phyloP scores from a whole-genome alignment of 2,329 filamentous ascomycete genomes.

The Elsinoe arachidis region DNA sequence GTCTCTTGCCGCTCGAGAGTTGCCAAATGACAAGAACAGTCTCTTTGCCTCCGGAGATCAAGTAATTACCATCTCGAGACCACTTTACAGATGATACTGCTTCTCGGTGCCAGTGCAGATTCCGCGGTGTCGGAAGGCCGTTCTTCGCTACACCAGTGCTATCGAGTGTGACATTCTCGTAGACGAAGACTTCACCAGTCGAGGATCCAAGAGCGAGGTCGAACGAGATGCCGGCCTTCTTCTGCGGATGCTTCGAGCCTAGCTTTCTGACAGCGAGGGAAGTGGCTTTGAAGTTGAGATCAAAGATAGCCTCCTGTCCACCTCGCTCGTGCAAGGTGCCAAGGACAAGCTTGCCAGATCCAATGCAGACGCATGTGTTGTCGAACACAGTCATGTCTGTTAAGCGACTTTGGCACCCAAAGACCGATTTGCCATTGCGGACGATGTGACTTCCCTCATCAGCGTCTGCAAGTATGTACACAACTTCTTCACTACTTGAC shows the following conservation, averaged over 20 bases:
- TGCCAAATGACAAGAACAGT: slow-evolving; percentile 90
- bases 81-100: slow-evolving; percentile 79
- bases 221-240: slow-evolving; percentile 36
- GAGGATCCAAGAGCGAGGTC: slow-evolving; percentile 71
- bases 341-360: slow-evolving; percentile 49
- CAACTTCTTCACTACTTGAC: slow-evolving; percentile 25
- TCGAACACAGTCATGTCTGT: slow-evolving; percentile 37
- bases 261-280: slow-evolving; percentile 53
- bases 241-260: slow-evolving; percentile 20
- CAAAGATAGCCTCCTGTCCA: slow-evolving; percentile 44
- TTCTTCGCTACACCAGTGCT: slow-evolving; percentile 3
- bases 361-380: slow-evolving; percentile 49
- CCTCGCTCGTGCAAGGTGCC: slow-evolving; percentile 37
- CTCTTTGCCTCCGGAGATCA: slow-evolving; percentile 87
- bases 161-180: slow-evolving; percentile 41
- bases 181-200: slow-evolving; percentile 70
- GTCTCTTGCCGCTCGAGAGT: slow-evolving; percentile 71
- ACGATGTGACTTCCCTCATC: slow-evolving; percentile 32
- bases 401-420: slow-evolving; percentile 29
- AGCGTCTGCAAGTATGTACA: slow-evolving; percentile 32
- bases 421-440: slow-evolving; percentile 30
- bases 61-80: slow-evolving; percentile 91
- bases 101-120: slow-evolving; percentile 84
- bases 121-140: slow-evolving; percentile 45
- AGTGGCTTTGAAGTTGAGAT: slow-evolving; percentile 54